Evolutionary conservation across 75 land plant species (phyloP), one percentile per base, ranked within the genome.

Genomic region (Adiantum capillusveneris): DNA sequence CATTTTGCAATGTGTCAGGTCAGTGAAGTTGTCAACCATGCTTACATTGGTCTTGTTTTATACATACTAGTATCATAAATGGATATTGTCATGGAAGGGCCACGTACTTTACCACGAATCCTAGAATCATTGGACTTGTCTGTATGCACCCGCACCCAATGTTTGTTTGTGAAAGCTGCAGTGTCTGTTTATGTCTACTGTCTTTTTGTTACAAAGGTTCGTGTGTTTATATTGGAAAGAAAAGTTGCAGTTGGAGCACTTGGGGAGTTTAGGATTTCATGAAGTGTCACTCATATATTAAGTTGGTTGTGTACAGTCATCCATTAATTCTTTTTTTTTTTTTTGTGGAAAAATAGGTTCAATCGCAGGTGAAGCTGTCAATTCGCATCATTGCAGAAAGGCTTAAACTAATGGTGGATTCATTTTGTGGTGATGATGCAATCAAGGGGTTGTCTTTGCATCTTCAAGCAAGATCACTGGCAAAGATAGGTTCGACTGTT

Each of bases 1-100:
- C 26, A 74, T 13, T 70, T 87, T 0, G 87, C 90, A 19, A 71
- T 19, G 41, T 43, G 0, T 24, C 58, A 83, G 86, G 90, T 86
- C 5, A 53, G 29, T 24, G 29, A 26, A 53, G 25, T 2, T 19
- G 18, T 20, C 51, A 5, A 11, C 20, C 51, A 5, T 48, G 13
- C 18, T n/a, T n/a, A n/a, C n/a, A n/a, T n/a, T n/a, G n/a, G n/a
- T n/a, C n/a, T n/a, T n/a, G n/a, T n/a, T n/a, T n/a, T n/a, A n/a
- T n/a, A n/a, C n/a, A n/a, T n/a, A n/a, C n/a, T n/a, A n/a, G n/a
- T n/a, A n/a, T n/a, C n/a, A n/a, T n/a, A n/a, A n/a, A n/a, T n/a
- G n/a, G n/a, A n/a, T n/a, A n/a, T n/a, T n/a, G n/a, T n/a, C n/a
- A n/a, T n/a, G n/a, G n/a, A n/a, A n/a, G n/a, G n/a, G n/a, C n/a